These are phyloP conservation scores for Hymenoscyphus fructigenus DNA, from an alignment of 2,329 filamentous ascomycete species.

Conservation along the genomic window DNA sequence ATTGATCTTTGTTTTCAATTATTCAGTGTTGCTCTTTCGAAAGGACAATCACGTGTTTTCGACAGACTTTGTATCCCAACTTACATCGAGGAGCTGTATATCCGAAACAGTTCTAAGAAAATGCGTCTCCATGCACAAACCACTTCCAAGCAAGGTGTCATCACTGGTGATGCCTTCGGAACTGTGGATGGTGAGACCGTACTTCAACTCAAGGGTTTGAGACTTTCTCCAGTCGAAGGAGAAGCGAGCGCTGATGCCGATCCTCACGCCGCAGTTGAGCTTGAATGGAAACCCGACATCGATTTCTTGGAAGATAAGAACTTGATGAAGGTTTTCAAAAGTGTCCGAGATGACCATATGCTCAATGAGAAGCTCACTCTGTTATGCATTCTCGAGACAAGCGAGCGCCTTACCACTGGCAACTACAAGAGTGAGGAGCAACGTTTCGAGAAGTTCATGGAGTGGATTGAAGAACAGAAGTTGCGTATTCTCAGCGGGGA, in stretches of 20 bases:
- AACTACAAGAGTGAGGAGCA: conserved; percentile 2
- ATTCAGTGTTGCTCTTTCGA: conserved; percentile 15
- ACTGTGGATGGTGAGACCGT: conserved; percentile 1
- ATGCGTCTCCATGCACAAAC: not conserved
- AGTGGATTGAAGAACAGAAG: conserved; percentile 12
- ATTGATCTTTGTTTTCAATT: conserved; percentile 21
- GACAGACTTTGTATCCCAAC: conserved; percentile 20
- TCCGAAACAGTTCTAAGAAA: not conserved
- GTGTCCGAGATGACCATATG: conserved; percentile 7
- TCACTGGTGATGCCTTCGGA: conserved; percentile 9
- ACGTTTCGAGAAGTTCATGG: conserved; percentile 8
- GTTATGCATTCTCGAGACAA: not conserved
- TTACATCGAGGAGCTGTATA: conserved; percentile 19
- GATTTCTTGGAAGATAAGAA: conserved; percentile 18
- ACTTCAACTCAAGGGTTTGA: conserved; percentile 7
- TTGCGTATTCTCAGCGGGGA: conserved; percentile 5
- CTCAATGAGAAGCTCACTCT: conserved; percentile 20
- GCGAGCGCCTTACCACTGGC: not conserved
- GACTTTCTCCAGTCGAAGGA: conserved; percentile 13
- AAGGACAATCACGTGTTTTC: conserved; percentile 18
- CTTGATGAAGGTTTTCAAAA: conserved; percentile 16
- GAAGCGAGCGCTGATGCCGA: conserved; percentile 8
- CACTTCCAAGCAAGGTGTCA: not conserved
- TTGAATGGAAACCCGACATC: conserved; percentile 23
- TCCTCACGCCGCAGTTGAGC: conserved; percentile 17